Evolutionary conservation across 176 grass and related monocot species (phyloP).

Genomic region (Alopecurus myosuroides): DNA sequence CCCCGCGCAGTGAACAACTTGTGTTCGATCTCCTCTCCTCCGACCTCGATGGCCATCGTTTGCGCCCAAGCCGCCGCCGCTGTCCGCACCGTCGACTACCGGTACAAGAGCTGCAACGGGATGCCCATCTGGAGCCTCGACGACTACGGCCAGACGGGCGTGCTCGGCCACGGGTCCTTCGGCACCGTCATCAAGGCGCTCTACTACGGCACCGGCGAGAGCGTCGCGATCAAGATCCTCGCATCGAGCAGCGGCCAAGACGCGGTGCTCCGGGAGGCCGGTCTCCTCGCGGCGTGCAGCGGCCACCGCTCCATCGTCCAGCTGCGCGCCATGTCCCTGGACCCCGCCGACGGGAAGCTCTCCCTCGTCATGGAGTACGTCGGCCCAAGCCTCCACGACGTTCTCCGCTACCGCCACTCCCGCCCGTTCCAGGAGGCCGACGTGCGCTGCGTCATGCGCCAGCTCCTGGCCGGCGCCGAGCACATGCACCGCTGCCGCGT

Average conservation of each 20-base stretch:
- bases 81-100: too few species aligned
- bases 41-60: too few species aligned
- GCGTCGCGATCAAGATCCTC: constrained; percentile 31
- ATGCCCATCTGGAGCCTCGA: background rate
- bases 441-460: constrained; percentile 29
- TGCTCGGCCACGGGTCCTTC: background rate
- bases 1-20: too few species aligned
- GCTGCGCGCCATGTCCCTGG: constrained; percentile 14
- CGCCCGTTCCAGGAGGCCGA: background rate
- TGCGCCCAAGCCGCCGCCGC: too few species aligned
- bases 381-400: constrained; percentile 31
- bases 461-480: constrained; percentile 18
- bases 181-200: constrained; percentile 3
- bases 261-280: background rate
- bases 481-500: constrained; percentile 25
- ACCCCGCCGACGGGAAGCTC: background rate
- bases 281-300: background rate
- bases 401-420: background rate
- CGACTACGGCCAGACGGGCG: background rate
- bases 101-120: too few species aligned
- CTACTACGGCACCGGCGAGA: background rate
- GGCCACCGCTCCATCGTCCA: constrained; percentile 27
- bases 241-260: background rate
- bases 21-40: too few species aligned
- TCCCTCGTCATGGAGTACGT: too few species aligned